Base-by-base conservation (phyloP, 768 basidiomycete species). In the Terana coerulea region DNA sequence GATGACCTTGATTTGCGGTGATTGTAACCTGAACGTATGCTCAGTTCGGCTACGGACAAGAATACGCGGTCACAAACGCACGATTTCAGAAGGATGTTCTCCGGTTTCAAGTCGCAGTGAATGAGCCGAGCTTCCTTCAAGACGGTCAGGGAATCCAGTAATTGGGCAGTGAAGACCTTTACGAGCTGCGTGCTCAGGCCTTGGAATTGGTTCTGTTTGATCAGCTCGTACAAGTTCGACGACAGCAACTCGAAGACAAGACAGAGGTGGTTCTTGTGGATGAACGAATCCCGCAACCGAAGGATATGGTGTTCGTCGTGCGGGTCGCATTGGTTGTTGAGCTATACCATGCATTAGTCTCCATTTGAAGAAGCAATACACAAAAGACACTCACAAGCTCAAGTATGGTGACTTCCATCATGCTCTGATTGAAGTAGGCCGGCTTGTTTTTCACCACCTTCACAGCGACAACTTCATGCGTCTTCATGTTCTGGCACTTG, bases 401-500 rank as follows among this genome's bases (percentile, higher is more conserved):
- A 39, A 99, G 75, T 55, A 99, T 98, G 1, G 94, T 97, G 24
- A 98, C 95, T 70, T 99, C 97, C 97, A 99, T 99, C 90, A 97
- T 98, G 69, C 89, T 92, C 72, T 99, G 97, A 65, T 98, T 98
- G 70, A 97, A 94, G 74, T 99, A 99, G 0, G 97, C 97, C 5
- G 95, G 97, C 70, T 98, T 99, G 71, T 99, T 99, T 76, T 99
- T 99, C 59, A 99, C 93, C 7, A 99, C 97, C 71, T 98, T 99
- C 55, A 99, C 97, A 21, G 97, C 97, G 37, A 97, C 93, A 49
- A 98, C 91, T 66, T 98, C 95, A 69, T 98, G 94, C 26, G 92
- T 97, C 74, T 95, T 93, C 87, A 98, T 95, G 66, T 99, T 98
- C 69, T 98, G 97, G 65, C 97, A 99, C 68, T 99, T 99, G 61